Evolutionary conservation across 108 stramenopile genomes (phyloP), one percentile per base, ranked within the genome.

Genomic region (Fragilariopsis cylindrus): DNA sequence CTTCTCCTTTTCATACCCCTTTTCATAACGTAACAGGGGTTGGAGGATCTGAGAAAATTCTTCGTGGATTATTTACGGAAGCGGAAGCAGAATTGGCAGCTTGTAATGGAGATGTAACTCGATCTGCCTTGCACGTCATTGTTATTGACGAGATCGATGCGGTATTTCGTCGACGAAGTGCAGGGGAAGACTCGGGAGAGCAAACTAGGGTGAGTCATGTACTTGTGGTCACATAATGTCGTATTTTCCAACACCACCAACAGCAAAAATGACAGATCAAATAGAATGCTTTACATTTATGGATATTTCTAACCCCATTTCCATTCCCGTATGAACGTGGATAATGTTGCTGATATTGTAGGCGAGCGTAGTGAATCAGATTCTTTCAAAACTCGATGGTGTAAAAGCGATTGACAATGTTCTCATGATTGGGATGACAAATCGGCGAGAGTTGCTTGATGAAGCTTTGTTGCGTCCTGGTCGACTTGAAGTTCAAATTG

Each of bases 61-160:
- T 99, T 8, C 84, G 97, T 57, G 96, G 87, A 45, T 80, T 99
- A 81, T 99, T 99, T 82, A 85, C 88, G 19, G 97, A 97, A 65
- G 98, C 98, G 19, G 94, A 95, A 75, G 92, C 87, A 57, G 88
- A 91, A 69, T 70, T 89, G 42, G 82, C 80, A 30, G 87, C 85
- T 15, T 84, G 83, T 57, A 75, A 72, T 56, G 87, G 85, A 40
- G 90, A 87, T 72, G 76, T 78, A 44, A 79, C 82, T 47, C 70
- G 70, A 60, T 88, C 81, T 71, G 81, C 85, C 19, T 81, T 92
- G 53, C 92, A 92, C 72, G 85, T 95, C 0, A 71, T 95, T 72
- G 89, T 95, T 3, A 88, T 95, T 56, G 94, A 95, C 76, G 94
- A 95, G 70, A 87, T 92, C 56, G 94, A 92, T 77, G 90, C 90